Conservation (phyloP, 345 rosid species). For the Citrus reticulata region DNA sequence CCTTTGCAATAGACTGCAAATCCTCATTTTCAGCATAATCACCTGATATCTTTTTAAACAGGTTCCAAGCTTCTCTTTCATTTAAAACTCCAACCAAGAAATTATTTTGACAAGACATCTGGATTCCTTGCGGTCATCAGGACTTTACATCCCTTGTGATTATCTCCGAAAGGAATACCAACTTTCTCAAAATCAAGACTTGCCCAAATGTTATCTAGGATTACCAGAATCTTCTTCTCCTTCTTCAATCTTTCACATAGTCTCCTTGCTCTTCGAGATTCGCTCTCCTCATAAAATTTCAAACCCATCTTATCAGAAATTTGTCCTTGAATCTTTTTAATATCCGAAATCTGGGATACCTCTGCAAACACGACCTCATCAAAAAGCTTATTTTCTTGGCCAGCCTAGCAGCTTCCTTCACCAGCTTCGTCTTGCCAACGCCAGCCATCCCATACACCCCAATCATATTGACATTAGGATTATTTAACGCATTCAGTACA, state of each 20-base stretch:
- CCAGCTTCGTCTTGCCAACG: background rate
- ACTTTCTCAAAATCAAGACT: conserved; percentile 15
- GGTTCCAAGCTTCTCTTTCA: conserved; percentile 23
- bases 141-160: conserved; percentile 21
- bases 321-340: conserved; percentile 17
- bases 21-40: background rate
- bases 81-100: conserved; percentile 3
- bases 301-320: conserved; percentile 12
- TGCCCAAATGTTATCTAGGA: conserved; percentile 20
- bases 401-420: background rate
- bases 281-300: background rate
- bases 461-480: background rate
- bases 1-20: conserved; percentile 5
- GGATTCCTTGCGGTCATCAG: conserved; percentile 14
- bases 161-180: conserved; percentile 25
- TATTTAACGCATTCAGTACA: too few species aligned
- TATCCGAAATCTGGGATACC: conserved; percentile 1
- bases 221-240: conserved; percentile 4
- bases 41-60: conserved; percentile 22
- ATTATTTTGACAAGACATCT: background rate
- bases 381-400: background rate
- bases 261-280: background rate
- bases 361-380: background rate
- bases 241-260: conserved; percentile 6
- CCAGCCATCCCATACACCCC: background rate